Evolutionary conservation across 1,284 basidiomycete species (phyloP).

Genomic region (Meira nashicola): DNA sequence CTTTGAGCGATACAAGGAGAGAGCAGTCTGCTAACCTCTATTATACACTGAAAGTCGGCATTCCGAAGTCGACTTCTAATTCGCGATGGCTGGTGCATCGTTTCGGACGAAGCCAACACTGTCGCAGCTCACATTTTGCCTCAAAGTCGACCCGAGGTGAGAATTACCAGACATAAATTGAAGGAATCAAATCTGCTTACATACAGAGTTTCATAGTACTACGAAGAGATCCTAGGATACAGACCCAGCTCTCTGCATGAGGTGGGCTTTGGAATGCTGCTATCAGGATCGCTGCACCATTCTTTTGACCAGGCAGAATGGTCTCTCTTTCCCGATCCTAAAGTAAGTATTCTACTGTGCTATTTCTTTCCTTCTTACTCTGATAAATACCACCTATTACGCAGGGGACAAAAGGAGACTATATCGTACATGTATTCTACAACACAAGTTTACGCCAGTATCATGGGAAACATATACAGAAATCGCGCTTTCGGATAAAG

Average conservation of each 20-base stretch:
- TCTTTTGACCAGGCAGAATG: constrained; percentile 3
- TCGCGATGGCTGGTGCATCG: constrained; percentile 1
- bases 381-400: too few species aligned
- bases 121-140: constrained; percentile 2
- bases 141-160: constrained; percentile 4
- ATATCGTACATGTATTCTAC: constrained; percentile 1
- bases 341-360: background rate
- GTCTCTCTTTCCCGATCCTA: constrained; percentile 1
- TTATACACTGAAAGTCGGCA: background rate
- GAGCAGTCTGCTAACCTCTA: background rate
- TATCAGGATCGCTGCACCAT: background rate
- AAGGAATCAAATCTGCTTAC: background rate
- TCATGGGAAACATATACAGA: background rate
- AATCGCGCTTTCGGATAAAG: background rate
- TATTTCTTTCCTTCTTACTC: too few species aligned
- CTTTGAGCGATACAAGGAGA: background rate
- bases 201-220: background rate
- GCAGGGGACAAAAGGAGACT: too few species aligned
- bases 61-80: background rate
- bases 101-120: background rate
- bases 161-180: background rate
- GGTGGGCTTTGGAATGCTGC: background rate
- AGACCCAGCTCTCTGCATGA: background rate
- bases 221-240: background rate
- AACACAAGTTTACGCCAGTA: background rate